phyloP scores from a whole-genome alignment of 768 basidiomycete species.

The Mycena maculata region DNA sequence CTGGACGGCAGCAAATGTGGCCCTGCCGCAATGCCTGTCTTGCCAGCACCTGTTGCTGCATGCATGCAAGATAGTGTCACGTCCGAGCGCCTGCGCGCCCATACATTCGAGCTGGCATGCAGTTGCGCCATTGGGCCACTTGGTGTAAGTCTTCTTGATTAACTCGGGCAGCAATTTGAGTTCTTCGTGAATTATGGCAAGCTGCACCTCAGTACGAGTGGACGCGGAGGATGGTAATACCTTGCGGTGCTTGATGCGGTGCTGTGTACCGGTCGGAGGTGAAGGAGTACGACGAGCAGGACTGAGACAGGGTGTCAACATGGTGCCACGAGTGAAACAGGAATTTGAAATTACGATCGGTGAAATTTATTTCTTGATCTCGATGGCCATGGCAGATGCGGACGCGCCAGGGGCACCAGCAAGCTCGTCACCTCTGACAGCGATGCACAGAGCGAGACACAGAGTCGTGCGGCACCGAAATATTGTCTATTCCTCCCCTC shows the following conservation, averaged over 20 bases:
- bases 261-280: too few relatives aligned
- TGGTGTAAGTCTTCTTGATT: not conserved
- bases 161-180: constrained; percentile 23
- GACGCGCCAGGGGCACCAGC: too few relatives aligned
- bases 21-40: constrained; percentile 53
- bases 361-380: too few relatives aligned
- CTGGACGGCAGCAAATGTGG: constrained; percentile 44
- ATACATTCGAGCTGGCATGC: not conserved
- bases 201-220: not conserved
- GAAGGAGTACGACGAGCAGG: too few relatives aligned
- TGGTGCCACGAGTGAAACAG: too few relatives aligned
- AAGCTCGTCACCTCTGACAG: too few relatives aligned
- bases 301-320: too few relatives aligned
- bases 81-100: constrained; percentile 3
- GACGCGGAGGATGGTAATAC: not conserved
- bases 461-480: too few relatives aligned
- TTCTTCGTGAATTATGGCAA: not conserved
- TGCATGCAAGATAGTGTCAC: constrained; percentile 33
- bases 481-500: too few relatives aligned
- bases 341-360: too few relatives aligned
- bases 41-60: constrained; percentile 48
- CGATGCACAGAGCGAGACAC: too few relatives aligned
- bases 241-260: not conserved
- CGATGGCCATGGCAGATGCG: too few relatives aligned
- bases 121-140: constrained; percentile 2